Conservation (phyloP, 345 rosid species). For the Theobroma cacao region DNA sequence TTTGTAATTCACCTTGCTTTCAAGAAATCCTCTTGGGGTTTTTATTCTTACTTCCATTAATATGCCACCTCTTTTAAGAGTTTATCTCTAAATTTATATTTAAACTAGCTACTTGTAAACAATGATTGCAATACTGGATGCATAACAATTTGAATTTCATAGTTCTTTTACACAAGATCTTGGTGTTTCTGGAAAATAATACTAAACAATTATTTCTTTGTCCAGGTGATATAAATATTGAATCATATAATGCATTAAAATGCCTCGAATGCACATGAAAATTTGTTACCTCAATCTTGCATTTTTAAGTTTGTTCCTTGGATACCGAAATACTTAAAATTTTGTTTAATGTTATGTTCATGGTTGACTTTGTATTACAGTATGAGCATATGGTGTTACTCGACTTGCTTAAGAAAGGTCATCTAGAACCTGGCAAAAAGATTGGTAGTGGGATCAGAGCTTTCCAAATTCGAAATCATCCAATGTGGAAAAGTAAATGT, state of each 20-base stretch:
- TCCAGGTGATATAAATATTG: neutral
- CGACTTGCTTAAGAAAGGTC: slow-evolving; percentile 84
- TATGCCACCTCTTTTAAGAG: neutral
- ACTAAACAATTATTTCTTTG: no score
- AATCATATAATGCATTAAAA: neutral
- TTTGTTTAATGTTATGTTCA: neutral
- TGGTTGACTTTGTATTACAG: slow-evolving; percentile 30
- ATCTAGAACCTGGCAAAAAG: slow-evolving; percentile 71
- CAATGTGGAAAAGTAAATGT: slow-evolving; percentile 70
- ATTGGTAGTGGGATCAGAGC: slow-evolving; percentile 70
- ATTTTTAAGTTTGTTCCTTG: neutral
- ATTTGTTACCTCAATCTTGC: neutral
- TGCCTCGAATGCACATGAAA: neutral
- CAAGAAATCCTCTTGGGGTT: neutral
- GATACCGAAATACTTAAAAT: neutral
- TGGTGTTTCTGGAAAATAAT: neutral
- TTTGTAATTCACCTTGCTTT: neutral
- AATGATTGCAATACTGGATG: neutral
- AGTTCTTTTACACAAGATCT: neutral
- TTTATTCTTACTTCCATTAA: neutral
- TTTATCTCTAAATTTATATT: neutral
- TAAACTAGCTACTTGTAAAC: neutral
- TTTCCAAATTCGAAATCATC: slow-evolving; percentile 76
- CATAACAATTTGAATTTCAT: neutral
- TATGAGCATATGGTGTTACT: slow-evolving; percentile 74